Evolutionary conservation across 768 basidiomycete species (phyloP).

Genomic region (Naematelia encephala): DNA sequence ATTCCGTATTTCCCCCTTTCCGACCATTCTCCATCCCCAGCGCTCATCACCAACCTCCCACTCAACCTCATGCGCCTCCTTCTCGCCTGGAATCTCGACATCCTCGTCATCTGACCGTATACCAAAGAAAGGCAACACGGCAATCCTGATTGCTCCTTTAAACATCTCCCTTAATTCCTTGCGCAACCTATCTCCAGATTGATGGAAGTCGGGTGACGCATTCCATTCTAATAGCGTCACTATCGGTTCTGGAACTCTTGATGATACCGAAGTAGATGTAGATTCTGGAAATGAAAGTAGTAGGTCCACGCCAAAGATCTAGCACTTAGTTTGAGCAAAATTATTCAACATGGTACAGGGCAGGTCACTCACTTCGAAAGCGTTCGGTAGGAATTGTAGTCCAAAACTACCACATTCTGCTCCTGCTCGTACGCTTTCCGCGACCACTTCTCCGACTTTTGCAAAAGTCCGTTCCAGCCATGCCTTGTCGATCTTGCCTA

Average conservation of each 20-base stretch:
- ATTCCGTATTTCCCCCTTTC: conserved; percentile 28
- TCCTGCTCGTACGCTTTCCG: conserved; percentile 82
- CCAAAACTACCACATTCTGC: conserved; percentile 62
- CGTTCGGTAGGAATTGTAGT: conserved; percentile 74
- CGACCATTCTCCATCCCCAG: conserved; percentile 36
- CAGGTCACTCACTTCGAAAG: conserved; percentile 64
- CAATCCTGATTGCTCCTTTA: conserved; percentile 63
- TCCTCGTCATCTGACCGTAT: background rate
- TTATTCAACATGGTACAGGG: background rate
- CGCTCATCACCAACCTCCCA: conserved; percentile 31
- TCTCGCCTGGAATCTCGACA: conserved; percentile 7
- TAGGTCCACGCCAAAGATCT: conserved; percentile 88
- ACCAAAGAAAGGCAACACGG: conserved; percentile 63
- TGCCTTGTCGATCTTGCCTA: conserved; percentile 41
- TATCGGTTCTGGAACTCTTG: conserved; percentile 24
- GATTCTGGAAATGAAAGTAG: conserved; percentile 58
- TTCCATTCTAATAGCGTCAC: conserved; percentile 86
- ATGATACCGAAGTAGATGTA: background rate
- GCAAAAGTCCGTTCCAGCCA: conserved; percentile 59
- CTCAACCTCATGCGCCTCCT: conserved; percentile 7
- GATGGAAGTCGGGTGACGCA: conserved; percentile 90
- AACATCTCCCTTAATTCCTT: conserved; percentile 82
- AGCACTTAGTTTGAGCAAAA: background rate
- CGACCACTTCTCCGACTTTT: conserved; percentile 65
- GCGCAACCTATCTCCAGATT: conserved; percentile 76